Evolutionary conservation across 2,329 filamentous ascomycete genomes (phyloP).

Genomic region (Raffaelea deltoideospora): DNA sequence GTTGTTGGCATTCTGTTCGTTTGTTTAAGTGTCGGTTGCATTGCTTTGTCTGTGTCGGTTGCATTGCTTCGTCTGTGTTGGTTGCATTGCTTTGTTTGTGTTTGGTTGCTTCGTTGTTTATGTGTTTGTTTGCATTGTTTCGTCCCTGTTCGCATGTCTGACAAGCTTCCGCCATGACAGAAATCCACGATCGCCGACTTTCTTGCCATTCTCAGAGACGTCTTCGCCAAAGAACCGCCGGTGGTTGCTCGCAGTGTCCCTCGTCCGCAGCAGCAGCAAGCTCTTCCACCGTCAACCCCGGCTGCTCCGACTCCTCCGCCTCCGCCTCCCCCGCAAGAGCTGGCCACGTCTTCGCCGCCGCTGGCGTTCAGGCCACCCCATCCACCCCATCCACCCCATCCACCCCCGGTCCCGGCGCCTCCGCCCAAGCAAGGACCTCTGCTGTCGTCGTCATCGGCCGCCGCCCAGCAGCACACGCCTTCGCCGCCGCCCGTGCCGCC

Average conservation of each 20-base stretch:
- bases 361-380: constrained; percentile 18
- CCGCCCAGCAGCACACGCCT: background rate
- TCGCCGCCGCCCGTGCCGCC: constrained; percentile 6
- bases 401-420: constrained; percentile 24
- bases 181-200: constrained; percentile 78
- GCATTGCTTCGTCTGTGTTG: background rate
- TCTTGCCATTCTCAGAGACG: constrained; percentile 62
- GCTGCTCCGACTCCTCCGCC: constrained; percentile 21
- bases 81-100: background rate
- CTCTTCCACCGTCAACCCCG: constrained; percentile 20
- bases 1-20: too few relatives aligned
- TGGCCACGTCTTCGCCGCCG: constrained; percentile 20
- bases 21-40: background rate
- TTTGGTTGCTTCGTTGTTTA: background rate
- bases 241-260: constrained; percentile 68
- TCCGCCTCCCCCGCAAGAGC: constrained; percentile 57
- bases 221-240: constrained; percentile 91
- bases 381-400: background rate
- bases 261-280: too few relatives aligned
- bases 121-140: background rate
- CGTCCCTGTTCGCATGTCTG: background rate
- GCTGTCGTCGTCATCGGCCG: background rate
- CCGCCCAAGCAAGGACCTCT: constrained; percentile 35
- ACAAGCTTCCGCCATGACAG: constrained; percentile 21
- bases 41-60: background rate